A percentile compares a stretch with the other conserved stretches of the same genome.
phyloP scores from a whole-genome alignment of 257 asterid species.

The Salvia rosmarinus region DNA sequence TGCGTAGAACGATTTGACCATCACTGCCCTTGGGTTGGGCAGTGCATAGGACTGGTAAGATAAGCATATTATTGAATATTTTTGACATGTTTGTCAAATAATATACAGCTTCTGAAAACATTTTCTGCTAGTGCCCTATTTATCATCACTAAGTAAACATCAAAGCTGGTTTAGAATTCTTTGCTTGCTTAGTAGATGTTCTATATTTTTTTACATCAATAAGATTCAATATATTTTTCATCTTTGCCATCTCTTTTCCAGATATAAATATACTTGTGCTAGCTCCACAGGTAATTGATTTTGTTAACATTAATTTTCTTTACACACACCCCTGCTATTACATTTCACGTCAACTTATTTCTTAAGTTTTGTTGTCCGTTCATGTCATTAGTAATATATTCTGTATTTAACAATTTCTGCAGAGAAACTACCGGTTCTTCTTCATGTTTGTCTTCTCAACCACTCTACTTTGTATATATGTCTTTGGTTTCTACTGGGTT shows the following conservation, averaged over 20 bases:
- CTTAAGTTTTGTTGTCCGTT: slow-evolving; percentile 10
- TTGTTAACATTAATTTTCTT: slow-evolving; percentile 1
- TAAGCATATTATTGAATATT: not conserved
- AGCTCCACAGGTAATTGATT: not conserved
- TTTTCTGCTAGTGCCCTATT: not conserved
- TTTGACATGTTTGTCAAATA: not conserved
- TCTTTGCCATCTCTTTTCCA: not conserved
- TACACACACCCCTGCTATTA: not conserved
- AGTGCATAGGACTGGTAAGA: slow-evolving; percentile 94
- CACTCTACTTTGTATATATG: slow-evolving; percentile 87
- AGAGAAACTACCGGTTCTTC: slow-evolving; percentile 98
- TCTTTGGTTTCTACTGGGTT: slow-evolving; percentile 92
- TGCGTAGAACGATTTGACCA: slow-evolving; percentile 96
- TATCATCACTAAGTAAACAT: not conserved
- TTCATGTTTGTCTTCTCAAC: slow-evolving; percentile 99
- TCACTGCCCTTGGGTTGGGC: slow-evolving; percentile 99
- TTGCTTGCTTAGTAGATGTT: not conserved
- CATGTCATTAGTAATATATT: slow-evolving; percentile 2
- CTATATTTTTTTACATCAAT: not conserved
- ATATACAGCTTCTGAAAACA: not conserved
- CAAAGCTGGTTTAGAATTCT: not conserved
- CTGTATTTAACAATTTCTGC: slow-evolving; percentile 39
- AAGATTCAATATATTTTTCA: not conserved
- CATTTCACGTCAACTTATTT: slow-evolving; percentile 1
- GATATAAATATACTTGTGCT: not conserved